phyloP scores from a whole-genome alignment of 2,329 filamentous ascomycete species.

The Claviceps capensis region DNA sequence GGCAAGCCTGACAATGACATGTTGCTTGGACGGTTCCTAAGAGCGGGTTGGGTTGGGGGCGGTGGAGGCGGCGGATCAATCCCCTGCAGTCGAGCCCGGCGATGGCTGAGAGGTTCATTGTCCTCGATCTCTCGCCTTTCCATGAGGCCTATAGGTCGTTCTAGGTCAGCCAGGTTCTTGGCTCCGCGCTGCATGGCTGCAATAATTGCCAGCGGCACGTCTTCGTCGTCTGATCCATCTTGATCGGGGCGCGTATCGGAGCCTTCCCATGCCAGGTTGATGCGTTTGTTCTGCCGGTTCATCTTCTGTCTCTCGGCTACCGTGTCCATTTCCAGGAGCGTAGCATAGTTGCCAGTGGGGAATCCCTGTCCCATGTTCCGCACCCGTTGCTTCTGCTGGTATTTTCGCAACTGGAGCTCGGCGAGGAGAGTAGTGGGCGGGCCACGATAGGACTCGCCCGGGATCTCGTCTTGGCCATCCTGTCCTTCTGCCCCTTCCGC shows the following conservation, averaged over 20 bases:
- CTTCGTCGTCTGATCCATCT: constrained; percentile 54
- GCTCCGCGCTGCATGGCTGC: constrained; percentile 44
- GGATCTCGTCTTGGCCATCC: constrained; percentile 19
- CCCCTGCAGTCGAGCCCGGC: constrained; percentile 62
- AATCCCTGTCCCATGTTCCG: constrained; percentile 42
- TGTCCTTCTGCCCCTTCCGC: constrained; percentile 27
- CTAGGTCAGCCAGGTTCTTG: constrained; percentile 38
- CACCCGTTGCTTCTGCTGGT: constrained; percentile 70
- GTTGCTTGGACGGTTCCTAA: constrained; percentile 29
- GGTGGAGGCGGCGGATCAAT: constrained; percentile 34
- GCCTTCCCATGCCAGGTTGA: constrained; percentile 87
- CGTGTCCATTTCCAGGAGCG: constrained; percentile 77
- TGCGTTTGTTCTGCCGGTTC: constrained; percentile 57
- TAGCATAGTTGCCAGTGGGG: constrained; percentile 77
- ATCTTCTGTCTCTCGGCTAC: constrained; percentile 75
- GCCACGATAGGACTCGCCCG: constrained; percentile 45
- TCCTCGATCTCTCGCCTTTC: constrained; percentile 79
- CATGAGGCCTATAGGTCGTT: constrained; percentile 59
- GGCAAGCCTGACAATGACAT: constrained; percentile 24
- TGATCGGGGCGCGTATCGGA: constrained; percentile 31
- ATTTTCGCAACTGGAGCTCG: constrained; percentile 81
- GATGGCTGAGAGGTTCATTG: constrained; percentile 71
- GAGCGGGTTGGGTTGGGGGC: constrained; percentile 15
- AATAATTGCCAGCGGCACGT: constrained; percentile 76
- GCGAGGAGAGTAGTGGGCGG: constrained; percentile 83